Evolutionary conservation across 2,329 filamentous ascomycete species (phyloP), one percentile per base, ranked within the genome.

Genomic region (Penicillium sp.): DNA sequence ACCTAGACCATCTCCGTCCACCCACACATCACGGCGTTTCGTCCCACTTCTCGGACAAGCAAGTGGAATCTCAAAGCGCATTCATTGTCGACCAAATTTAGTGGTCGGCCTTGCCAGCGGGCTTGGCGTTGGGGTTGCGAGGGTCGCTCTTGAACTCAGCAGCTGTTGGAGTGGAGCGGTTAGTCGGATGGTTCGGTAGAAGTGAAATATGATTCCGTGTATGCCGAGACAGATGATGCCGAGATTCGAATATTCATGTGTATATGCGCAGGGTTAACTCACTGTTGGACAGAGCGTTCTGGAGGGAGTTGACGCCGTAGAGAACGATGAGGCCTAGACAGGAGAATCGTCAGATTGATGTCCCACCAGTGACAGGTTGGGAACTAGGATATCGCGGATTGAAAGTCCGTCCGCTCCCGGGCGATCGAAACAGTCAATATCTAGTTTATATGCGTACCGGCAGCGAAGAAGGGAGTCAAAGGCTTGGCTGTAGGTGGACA

Each of bases 91-190:
- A 55, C 48, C 52, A 22, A 56, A 59, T 66, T 67, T 72, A 75
- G 65, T 75, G 72, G 29, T 51, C 56, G 42, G 60, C 52, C 66
- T 73, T 72, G 58, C 56, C 45, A 44, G 51, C 32, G 45, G 64
- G 60, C 66, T 74, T 71, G 41, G 67, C 66, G 64, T 77, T 74
- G 56, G 76, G 76, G 68, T 97, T 97, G 77, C 92, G 87, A 65
- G 92, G 91, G 79, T 97, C 93, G 83, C 96, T 95, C 87, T 92
- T 95, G 86, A 85, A 97, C 81, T 97, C 91, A 68, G 89, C 90
- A 81, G 86, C 93, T 97, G 47, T 24, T 53, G 39, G 43, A 42
- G 50, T 43, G 43, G 6, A 48, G 55, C 47, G 42, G 58, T 71
- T 62, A 69, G 66, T 53, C 39, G 14, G 57, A 44, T 24, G 45